Evolutionary conservation across 495 filamentous ascomycete genomes (phyloP).

Genomic region (Aspergillus mulundensis): DNA sequence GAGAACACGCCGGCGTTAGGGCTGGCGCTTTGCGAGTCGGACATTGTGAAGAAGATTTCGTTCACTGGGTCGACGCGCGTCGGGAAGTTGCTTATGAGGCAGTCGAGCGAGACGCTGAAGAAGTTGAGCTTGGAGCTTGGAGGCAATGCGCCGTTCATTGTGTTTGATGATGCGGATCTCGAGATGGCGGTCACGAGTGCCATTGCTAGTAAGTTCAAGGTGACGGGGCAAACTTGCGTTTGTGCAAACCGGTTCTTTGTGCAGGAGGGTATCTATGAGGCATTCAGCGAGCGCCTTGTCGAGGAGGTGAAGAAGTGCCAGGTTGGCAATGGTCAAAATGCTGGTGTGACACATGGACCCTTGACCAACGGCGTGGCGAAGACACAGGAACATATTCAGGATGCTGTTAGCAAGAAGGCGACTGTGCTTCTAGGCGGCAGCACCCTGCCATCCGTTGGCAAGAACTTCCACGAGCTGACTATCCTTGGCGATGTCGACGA

Average conservation of each 20-base stretch:
- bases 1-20: slow-evolving; percentile 43
- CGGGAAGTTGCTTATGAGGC: slow-evolving; percentile 48
- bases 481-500: slow-evolving; percentile 66
- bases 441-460: slow-evolving; percentile 22
- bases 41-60: slow-evolving; percentile 43
- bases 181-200: slow-evolving; percentile 42
- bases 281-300: slow-evolving; percentile 46
- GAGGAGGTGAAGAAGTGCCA: slow-evolving; percentile 62
- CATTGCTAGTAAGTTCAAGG: slow-evolving; percentile 46
- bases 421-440: slow-evolving; percentile 35
- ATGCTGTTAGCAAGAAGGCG: slow-evolving; percentile 51
- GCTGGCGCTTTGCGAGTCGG: slow-evolving; percentile 34
- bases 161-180: slow-evolving; percentile 52
- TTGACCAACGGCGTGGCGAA: slow-evolving; percentile 72
- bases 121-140: slow-evolving; percentile 51
- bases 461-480: slow-evolving; percentile 70
- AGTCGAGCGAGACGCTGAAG: slow-evolving; percentile 45
- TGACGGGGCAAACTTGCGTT: slow-evolving; percentile 60
- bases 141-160: slow-evolving; percentile 53
- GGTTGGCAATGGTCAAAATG: slow-evolving; percentile 61
- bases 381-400: slow-evolving; percentile 67
- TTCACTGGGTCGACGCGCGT: slow-evolving; percentile 51
- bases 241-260: slow-evolving; percentile 61
- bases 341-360: slow-evolving; percentile 63
- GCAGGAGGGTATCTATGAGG: slow-evolving; percentile 44